A percentile compares a stretch with the other conserved stretches of the same genome.
phyloP scores from a whole-genome alignment of 2,329 filamentous ascomycete genomes.

The Colletotrichum limetticola region DNA sequence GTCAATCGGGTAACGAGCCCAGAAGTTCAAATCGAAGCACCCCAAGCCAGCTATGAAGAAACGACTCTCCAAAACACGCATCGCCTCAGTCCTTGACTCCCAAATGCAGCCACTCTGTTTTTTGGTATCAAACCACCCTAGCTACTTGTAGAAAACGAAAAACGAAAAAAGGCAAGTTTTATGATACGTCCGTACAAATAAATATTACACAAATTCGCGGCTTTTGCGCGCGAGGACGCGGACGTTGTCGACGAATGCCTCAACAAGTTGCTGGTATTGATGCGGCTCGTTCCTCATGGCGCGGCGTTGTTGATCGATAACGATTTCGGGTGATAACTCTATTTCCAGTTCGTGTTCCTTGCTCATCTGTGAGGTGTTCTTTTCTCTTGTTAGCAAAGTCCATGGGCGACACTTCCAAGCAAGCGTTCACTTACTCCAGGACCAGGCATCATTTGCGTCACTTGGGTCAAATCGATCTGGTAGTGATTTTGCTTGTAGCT shows the following conservation, averaged over 20 bases:
- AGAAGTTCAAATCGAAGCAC: neutral
- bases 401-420: neutral
- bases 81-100: constrained; percentile 21
- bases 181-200: constrained; percentile 1
- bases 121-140: constrained; percentile 33
- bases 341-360: constrained; percentile 87
- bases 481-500: constrained; percentile 91
- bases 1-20: neutral
- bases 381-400: constrained; percentile 28
- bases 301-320: constrained; percentile 73
- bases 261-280: constrained; percentile 74
- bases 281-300: constrained; percentile 63
- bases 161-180: neutral
- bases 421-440: constrained; percentile 48
- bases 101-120: constrained; percentile 15
- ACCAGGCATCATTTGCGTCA: constrained; percentile 63
- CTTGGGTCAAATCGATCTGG: constrained; percentile 93
- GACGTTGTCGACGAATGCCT: constrained; percentile 80
- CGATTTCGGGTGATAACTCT: constrained; percentile 72
- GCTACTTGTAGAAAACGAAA: constrained; percentile 3
- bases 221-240: constrained; percentile 64
- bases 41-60: neutral
- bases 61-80: constrained; percentile 17
- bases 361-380: constrained; percentile 54
- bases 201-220: constrained; percentile 43